Percentiles rank a stretch among this genome's conserved stretches.
phyloP scores from a whole-genome alignment of 2,329 filamentous ascomycete species.

The Magnaporthiopsis poae region DNA sequence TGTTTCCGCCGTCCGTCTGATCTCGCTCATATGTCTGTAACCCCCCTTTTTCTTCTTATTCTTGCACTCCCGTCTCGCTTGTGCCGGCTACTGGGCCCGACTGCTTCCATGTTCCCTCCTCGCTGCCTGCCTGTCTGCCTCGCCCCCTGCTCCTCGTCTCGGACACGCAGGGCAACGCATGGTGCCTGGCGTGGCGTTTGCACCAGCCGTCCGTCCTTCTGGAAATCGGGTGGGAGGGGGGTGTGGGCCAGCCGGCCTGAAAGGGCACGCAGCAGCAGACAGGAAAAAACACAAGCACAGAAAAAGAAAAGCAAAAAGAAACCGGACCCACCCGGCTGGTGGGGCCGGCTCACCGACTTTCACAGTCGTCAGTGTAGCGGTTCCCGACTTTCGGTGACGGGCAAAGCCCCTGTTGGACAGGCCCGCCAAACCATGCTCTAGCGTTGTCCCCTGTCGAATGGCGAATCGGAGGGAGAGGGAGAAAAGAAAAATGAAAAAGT shows the following conservation, averaged over 20 bases:
- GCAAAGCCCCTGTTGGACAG: not conserved
- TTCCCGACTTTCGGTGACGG: constrained; percentile 7
- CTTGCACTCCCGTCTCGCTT: not conserved
- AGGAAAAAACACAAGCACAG: not conserved
- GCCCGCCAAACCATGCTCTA: not conserved
- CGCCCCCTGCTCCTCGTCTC: not conserved
- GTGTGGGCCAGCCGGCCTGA: not conserved
- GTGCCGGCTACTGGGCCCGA: not conserved
- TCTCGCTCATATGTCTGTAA: too few species aligned
- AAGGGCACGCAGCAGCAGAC: not conserved
- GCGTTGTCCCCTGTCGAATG: not conserved
- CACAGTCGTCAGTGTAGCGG: not conserved
- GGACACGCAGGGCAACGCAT: not conserved
- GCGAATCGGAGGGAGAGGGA: not conserved
- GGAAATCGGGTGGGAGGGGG: not conserved
- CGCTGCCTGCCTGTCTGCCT: not conserved
- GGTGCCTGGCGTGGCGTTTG: constrained; percentile 7
- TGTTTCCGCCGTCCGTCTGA: not conserved
- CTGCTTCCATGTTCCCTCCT: not conserved
- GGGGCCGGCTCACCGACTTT: constrained; percentile 6
- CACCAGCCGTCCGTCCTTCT: constrained; percentile 2
- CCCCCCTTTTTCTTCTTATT: not conserved
- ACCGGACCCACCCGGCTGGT: not conserved
- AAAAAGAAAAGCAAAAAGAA: constrained; percentile 5
- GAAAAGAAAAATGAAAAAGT: not conserved